Base-by-base conservation (phyloP, 768 basidiomycete genomes). In the Russula ochroleuca region DNA sequence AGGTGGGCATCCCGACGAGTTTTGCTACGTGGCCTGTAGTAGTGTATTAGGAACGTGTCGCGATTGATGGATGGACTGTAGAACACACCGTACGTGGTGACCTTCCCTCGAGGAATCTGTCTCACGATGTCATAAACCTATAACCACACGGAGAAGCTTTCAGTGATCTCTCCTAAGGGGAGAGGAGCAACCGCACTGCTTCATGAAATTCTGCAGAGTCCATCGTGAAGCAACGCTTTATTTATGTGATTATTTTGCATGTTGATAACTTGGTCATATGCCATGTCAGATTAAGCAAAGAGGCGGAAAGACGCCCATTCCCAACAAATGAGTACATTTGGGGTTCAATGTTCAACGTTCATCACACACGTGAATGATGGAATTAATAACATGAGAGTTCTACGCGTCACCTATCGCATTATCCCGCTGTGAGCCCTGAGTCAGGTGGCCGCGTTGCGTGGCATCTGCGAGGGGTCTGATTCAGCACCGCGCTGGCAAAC, bases 71-170 rank as follows among this genome's bases (percentile, higher is more conserved):
- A 15, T 51, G 19, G 23, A 47, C 1, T 6, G 17, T 47, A 31
- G 35, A 37, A 61, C 75, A 10, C 65, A 88, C 90, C 88, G 70
- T 93, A 93, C 56, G 83, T 88, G 0, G 91, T 92, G 10, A 92
- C 89, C 68, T 79, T 81, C 63, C 79, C 79, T 17, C 72, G 72
- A 13, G 91, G 91, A 57, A 93, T 90, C 62, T 79, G 80, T 54
- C 89, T 81, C 28, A 91, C 85, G 40, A 83, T 78, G 37, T 86
- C 78, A 63, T 92, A 92, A 5, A 92, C 90, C 86, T 91, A 72
- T 11, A 51, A 21, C 37, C 25, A 17, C 37, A 13, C 59, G 53
- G 43, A 11, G 14, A 23, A 48, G 9, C 31, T 55, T 41, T 41
- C 52, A 13, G 40, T 35, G 6, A 15, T 21, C 17, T 13, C 2